Base-by-base conservation (phyloP, 2,329 filamentous ascomycete genomes). In the Tolypocladium cylindrosporum region DNA sequence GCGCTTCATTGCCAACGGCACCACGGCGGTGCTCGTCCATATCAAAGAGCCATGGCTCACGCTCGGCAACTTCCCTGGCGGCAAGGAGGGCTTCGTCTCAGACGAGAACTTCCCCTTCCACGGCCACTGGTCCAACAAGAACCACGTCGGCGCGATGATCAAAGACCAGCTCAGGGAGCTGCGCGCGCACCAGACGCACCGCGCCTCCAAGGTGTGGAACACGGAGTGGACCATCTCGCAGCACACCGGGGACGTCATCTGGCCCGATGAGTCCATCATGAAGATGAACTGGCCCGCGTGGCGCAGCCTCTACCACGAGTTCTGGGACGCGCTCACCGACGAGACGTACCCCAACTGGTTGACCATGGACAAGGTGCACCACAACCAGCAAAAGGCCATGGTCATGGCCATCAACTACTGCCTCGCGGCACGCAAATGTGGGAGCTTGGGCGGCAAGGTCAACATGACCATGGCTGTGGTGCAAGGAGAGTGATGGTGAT, bases 321-420 rank as follows among this genome's bases (percentile, higher is more conserved):
- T 69, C 24, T 72, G 70, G 68, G 52, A 58, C 1, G 56, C 24
- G 4, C 55, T 68, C 6, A 65, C 60, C 1, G 62, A 61, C 42
- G 11, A 59, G 11, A 54, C 55, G 11, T 72, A 71, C 52, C 70
- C 71, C 10, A 72, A 70, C 58, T 72, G 70, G 70, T 57, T 73
- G 39, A 61, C 65, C 24, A 60, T 71, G 52, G 69, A 72, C 42
- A 59, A 58, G 16, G 62, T 72, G 19, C 63, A 67, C 6, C 63
- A 61, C 1, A 60, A 59, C 24, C 63, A 64, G 61, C 59, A 62
- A 31, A 68, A 66, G 62, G 57, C 56, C 21, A 57, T 71, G 34
- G 64, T 57, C 31, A 65, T 68, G 61, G 60, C 61, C 9, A 61
- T 72, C 58, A 73, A 72, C 41, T 60, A 64, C 41, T 73, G 71